Base-by-base conservation (phyloP, 108 stramenopile species). In the Nitzschia sp. region DNA sequence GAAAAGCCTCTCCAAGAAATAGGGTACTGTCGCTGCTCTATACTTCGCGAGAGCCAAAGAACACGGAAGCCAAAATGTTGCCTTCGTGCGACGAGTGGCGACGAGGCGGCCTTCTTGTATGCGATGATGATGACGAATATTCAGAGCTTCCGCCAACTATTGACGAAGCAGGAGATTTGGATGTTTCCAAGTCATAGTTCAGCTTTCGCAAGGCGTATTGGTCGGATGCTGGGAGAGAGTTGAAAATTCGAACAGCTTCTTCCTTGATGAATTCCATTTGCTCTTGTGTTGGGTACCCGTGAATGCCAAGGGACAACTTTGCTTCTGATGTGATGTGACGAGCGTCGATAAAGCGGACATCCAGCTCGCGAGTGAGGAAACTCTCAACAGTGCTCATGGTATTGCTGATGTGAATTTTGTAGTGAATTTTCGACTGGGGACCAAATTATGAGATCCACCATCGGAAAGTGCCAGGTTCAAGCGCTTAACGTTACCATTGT, bases 161-260 rank as follows among this genome's bases (percentile, higher is more conserved):
- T 34, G 29, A 34, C 1, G 29, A 34, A 34, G 29, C 29, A 34
- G 29, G 29, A 5, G 29, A 34, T 34, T 54, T 54, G 6, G 21
- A 17, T 3, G 53, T 24, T 8, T 54, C 53, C 1, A 54, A 24
- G 2, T 54, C 53, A 19, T 24, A 54, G 21, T 54, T 54, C 21
- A 24, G 19, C 24, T 24, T 19, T 20, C 53, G 53, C 12, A 54
- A 24, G n/a, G 20, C 12, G 53, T 24, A 12, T 24, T 54, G 53
- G 12, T 54, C 53, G 2, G 19, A 12, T 2, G 19, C 8, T 12
- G 53, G 14, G 6, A n/a, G 26, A 5, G 29, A 37, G n/a, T 41
- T n/a, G 59, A 60, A 60, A 21, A 60, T 60, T 40, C 59, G 59
- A 11, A 60, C 20, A 10, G 59, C 59, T 37, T 60, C 59, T n/a